phyloP scores from a whole-genome alignment of 305 asterid genomes.

The Solanum chacoense region DNA sequence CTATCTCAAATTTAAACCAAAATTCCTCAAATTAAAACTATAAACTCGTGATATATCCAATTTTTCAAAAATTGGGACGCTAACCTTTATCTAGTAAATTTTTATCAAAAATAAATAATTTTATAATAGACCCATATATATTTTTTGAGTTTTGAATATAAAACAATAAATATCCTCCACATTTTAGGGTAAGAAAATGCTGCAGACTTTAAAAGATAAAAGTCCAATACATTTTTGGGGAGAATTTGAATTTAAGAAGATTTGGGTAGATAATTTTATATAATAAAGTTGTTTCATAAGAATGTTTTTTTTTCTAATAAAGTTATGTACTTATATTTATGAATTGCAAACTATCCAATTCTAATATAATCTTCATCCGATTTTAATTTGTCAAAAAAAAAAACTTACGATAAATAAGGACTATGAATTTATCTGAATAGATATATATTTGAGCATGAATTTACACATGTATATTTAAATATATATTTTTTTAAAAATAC shows the following conservation, averaged over 20 bases:
- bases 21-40: too few relatives aligned
- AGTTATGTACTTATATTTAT: neutral
- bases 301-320: too few relatives aligned
- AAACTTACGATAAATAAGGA: neutral
- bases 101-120: neutral
- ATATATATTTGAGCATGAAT: neutral
- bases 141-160: neutral
- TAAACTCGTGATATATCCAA: neutral
- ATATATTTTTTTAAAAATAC: too few relatives aligned
- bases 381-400: neutral
- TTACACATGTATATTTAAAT: neutral
- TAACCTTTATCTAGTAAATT: neutral
- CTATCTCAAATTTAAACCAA: neutral
- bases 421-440: too few relatives aligned
- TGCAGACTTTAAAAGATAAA: neutral
- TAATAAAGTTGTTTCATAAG: neutral
- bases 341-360: neutral
- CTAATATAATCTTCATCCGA: neutral
- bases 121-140: neutral
- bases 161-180: neutral
- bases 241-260: neutral
- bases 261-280: neutral
- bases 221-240: neutral
- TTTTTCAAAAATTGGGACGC: neutral
- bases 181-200: neutral